Evolutionary conservation across 176 grass and related monocot genomes (phyloP), one percentile per base, ranked within the genome.

Genomic region (Aegilops tauschii): DNA sequence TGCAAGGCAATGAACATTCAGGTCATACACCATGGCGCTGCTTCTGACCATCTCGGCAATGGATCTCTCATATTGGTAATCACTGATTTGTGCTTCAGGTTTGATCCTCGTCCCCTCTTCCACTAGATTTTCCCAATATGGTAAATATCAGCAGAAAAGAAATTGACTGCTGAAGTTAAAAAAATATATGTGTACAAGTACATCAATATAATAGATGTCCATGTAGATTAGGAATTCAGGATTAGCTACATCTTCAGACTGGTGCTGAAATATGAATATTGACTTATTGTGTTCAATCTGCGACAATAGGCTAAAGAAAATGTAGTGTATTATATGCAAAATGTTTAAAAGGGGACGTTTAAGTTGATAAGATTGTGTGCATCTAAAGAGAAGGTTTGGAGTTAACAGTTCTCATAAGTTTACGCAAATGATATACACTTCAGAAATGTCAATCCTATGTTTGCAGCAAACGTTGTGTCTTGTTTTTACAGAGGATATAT

Each of bases 401-500:
- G 1, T 77, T 82, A 79, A 52, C 21, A 47, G 9, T 1, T 80
- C 9, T 23, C 7, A 69, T 10, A 11, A 68, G 39, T 23, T 61
- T 78, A 65, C 17, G 9, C 3, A 27, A 78, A 28, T 65, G 45
- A 56, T 9, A 73, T 69, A 36, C 1, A 30, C 9, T 85, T 85
- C 5, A 45, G 13, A 87, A 66, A 67, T 32, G 40, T 81, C 4
- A 16, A 49, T 6, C n/a, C 68, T 25, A 86, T 83, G 17, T 79
- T 47, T 25, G 14, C 50, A 31, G 40, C 21, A 28, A 50, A 49
- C 62, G 3, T 17, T 32, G 9, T 81, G 8, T 37, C 27, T 81
- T 89, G 42, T 72, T 89, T 14, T 71, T 93, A 71, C 66, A 98
- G 96, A 90, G 96, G 96, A 68, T 98, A 98, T 56, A 92, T 95